Evolutionary conservation across 2,329 filamentous ascomycete genomes (phyloP), one percentile per base, ranked within the genome.

Genomic region (Microcyclospora pomicola): DNA sequence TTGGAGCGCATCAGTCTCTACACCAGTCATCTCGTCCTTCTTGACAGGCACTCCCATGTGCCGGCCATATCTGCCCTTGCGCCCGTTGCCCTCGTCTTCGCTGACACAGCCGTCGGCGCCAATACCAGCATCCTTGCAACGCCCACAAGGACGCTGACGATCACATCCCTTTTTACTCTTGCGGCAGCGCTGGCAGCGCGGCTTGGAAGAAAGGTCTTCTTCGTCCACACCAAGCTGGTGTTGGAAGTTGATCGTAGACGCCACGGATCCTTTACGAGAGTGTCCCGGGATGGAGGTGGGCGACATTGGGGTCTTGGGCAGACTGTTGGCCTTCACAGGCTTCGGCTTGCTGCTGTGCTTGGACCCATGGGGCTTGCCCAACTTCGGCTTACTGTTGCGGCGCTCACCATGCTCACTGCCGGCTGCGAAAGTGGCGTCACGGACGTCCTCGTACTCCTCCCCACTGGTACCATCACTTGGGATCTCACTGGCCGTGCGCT

Each of bases 121-220:
- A 51, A 98, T 84, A 14, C 91, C 91, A 32, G 91, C 91, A 63
- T 98, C 91, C 59, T 86, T 85, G 75, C 91, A 98, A 46, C 91
- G 77, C 39, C 86, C 84, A 56, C 91, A 98, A 19, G 91, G 91
- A 30, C 91, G 80, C 63, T 96, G 91, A 41, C 91, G 80, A 65
- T 98, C 91, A 58, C 91, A 98, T 10, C 91, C 91, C 66, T 98
- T 98, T 72, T 98, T 98, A 66, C 88, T 96, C 75, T 98, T 98
- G 54, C 91, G 82, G 70, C 91, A 98, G 41, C 91, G 82, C 61
- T 98, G 91, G 68, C 91, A 98, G 45, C 91, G 86, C 40, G 91
- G 91, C 65, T 96, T 95, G 48, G 82, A 87, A 0, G 88, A 95
- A 14, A 96, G 67, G 40, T 95, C 87, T 48, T 95, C 87, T 48